Evolutionary conservation across 352 stramenopile genomes (phyloP).

Genomic region (Pythium rhizo-oryzae): DNA sequence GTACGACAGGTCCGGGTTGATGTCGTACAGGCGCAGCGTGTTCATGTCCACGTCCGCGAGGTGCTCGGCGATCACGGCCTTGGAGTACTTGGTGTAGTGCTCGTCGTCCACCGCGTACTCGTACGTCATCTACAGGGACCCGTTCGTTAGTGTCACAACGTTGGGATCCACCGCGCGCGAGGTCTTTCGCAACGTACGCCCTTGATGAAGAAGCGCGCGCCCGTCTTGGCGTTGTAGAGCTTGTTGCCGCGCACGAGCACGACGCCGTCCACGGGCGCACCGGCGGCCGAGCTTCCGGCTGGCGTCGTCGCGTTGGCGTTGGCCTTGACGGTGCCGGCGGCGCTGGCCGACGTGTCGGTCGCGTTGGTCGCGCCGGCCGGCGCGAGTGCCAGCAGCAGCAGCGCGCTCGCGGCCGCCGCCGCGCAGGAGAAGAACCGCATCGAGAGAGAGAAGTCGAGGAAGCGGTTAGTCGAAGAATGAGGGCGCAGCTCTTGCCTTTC

Average conservation of each 20-base stretch:
- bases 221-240: slow-evolving; percentile 80
- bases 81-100: slow-evolving; percentile 88
- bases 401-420: slow-evolving; percentile 14
- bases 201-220: slow-evolving; percentile 88
- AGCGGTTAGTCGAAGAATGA: slow-evolving; percentile 22
- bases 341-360: slow-evolving; percentile 5
- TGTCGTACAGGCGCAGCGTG: slow-evolving; percentile 88
- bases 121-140: slow-evolving; percentile 72
- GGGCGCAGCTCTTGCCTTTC: background rate
- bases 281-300: background rate
- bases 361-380: background rate
- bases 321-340: slow-evolving; percentile 16
- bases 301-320: slow-evolving; percentile 16
- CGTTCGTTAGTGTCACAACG: too few species aligned
- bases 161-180: background rate
- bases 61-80: slow-evolving; percentile 66
- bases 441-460: background rate
- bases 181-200: slow-evolving; percentile 46
- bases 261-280: slow-evolving; percentile 35
- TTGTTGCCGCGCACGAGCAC: slow-evolving; percentile 88
- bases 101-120: slow-evolving; percentile 88
- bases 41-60: slow-evolving; percentile 80
- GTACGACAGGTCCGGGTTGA: slow-evolving; percentile 85
- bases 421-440: slow-evolving; percentile 22
- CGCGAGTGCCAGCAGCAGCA: slow-evolving; percentile 23